A percentile compares a stretch with the other conserved stretches of the same genome.
phyloP scores from a whole-genome alignment of 257 asterid species.

The Verbascum thapsus region DNA sequence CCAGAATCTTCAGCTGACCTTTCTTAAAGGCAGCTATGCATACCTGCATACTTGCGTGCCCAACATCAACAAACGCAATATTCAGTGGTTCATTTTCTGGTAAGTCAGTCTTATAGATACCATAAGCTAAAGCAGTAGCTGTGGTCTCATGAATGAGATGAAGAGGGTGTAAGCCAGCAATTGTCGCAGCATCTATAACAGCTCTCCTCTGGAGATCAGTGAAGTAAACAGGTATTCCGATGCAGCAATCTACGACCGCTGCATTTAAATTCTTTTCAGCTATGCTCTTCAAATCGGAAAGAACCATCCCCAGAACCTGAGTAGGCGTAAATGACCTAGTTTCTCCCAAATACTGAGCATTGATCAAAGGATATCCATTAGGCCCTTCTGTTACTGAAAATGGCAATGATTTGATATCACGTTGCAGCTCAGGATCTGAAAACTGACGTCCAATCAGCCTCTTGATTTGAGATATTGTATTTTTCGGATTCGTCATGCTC shows the following conservation, averaged over 20 bases:
- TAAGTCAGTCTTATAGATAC: constrained; percentile 83
- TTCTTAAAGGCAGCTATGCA: constrained; percentile 82
- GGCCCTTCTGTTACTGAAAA: constrained; percentile 78
- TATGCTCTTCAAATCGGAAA: constrained; percentile 74
- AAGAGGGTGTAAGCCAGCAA: constrained; percentile 88
- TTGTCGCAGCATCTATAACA: constrained; percentile 85
- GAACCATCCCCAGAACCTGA: constrained; percentile 80
- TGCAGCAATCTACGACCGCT: constrained; percentile 86
- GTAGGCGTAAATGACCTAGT: constrained; percentile 77
- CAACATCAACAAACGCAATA: constrained; percentile 81
- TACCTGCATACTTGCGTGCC: constrained; percentile 84
- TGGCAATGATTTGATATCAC: constrained; percentile 78
- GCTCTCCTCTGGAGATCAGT: constrained; percentile 93
- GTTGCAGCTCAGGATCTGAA: constrained; percentile 88
- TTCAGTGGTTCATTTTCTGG: constrained; percentile 77
- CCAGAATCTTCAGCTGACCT: constrained; percentile 80
- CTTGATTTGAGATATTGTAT: constrained; percentile 83
- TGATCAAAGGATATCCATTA: constrained; percentile 82
- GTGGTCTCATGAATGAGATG: constrained; percentile 90
- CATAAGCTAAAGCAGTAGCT: constrained; percentile 93
- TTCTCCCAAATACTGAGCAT: constrained; percentile 79
- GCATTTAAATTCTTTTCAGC: constrained; percentile 85
- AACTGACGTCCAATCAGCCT: constrained; percentile 74
- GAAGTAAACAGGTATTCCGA: constrained; percentile 86
- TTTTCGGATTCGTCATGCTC: constrained; percentile 91